Evolutionary conservation across 345 rosid genomes (phyloP).

Genomic region (Hevea brasiliensis): DNA sequence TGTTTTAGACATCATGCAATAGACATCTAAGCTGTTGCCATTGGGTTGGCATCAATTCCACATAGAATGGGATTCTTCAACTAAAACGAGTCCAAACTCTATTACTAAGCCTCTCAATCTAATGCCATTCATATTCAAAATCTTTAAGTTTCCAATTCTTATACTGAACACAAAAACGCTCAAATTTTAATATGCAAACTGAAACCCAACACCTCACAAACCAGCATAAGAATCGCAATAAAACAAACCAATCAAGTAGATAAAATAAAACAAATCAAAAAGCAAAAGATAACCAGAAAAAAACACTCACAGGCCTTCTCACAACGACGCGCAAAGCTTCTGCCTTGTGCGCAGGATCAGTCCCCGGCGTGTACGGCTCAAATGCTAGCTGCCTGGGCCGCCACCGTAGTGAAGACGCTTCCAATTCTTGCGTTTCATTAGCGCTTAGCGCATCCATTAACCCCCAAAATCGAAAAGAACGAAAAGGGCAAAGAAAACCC

Average conservation of each 20-base stretch:
- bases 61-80: neutral
- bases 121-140: conserved; percentile 2
- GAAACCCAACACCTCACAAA: conserved; percentile 12
- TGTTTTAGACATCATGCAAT: conserved; percentile 4
- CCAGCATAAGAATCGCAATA: neutral
- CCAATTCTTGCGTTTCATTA: conserved; percentile 37
- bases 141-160: conserved; percentile 3
- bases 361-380: conserved; percentile 37
- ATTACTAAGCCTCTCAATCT: conserved; percentile 14
- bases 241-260: neutral
- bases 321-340: conserved; percentile 45
- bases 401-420: conserved; percentile 47
- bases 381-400: conserved; percentile 71
- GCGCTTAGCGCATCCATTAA: conserved; percentile 65
- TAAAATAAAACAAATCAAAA: neutral
- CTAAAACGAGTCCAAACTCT: conserved; percentile 4
- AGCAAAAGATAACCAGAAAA: conserved; percentile 13
- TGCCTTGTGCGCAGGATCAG: conserved; percentile 33
- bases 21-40: neutral
- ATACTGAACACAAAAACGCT: neutral
- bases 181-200: conserved; percentile 14
- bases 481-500: conserved; percentile 16
- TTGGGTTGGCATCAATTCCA: neutral
- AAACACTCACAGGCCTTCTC: conserved; percentile 67
- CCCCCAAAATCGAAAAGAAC: conserved; percentile 6